These are phyloP conservation scores for Emericellopsis atlantica DNA, from an alignment of 2,329 filamentous ascomycete genomes.

Conservation along the genomic window DNA sequence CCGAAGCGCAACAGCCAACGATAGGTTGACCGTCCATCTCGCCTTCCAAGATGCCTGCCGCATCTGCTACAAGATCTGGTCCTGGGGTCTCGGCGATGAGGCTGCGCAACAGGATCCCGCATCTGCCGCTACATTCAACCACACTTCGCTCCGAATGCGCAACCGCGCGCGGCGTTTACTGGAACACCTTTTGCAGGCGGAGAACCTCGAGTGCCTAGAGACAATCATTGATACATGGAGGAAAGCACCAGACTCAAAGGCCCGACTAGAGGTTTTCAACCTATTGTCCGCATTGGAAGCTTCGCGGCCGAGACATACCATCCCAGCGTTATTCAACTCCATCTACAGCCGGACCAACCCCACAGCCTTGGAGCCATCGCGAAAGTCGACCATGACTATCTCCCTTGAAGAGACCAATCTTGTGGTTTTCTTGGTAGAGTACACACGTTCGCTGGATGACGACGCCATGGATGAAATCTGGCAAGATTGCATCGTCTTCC, in stretches of 20 bases:
- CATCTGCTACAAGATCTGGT: conserved; percentile 89
- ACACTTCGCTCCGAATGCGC: conserved; percentile 82
- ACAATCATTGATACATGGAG: conserved; percentile 82
- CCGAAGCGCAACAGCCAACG: conserved; percentile 82
- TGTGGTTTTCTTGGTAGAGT: conserved; percentile 80
- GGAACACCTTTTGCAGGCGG: conserved; percentile 85
- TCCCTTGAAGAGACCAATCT: conserved; percentile 74
- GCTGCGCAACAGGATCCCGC: conserved; percentile 45
- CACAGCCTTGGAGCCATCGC: conserved; percentile 58
- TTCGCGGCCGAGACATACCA: conserved; percentile 78
- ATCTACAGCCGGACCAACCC: conserved; percentile 93
- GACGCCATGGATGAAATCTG: conserved; percentile 98
- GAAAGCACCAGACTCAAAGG: conserved; percentile 28
- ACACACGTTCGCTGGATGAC: conserved; percentile 81
- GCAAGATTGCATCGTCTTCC: conserved; percentile 83
- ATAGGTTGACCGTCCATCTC: conserved; percentile 83
- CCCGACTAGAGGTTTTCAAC: conserved; percentile 60
- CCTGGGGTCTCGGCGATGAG: conserved; percentile 65
- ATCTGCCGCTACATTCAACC: conserved; percentile 72
- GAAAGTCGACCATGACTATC: conserved; percentile 81
- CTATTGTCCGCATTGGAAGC: conserved; percentile 85
- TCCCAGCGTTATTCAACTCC: conserved; percentile 90
- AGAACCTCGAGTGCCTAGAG: conserved; percentile 87
- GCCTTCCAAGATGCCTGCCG: conserved; percentile 93
- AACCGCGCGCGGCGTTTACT: conserved; percentile 79